These are phyloP conservation scores for Coemansia sp. DNA, from an alignment of 192 early-diverging fungal genomes.

Conservation along the genomic window DNA sequence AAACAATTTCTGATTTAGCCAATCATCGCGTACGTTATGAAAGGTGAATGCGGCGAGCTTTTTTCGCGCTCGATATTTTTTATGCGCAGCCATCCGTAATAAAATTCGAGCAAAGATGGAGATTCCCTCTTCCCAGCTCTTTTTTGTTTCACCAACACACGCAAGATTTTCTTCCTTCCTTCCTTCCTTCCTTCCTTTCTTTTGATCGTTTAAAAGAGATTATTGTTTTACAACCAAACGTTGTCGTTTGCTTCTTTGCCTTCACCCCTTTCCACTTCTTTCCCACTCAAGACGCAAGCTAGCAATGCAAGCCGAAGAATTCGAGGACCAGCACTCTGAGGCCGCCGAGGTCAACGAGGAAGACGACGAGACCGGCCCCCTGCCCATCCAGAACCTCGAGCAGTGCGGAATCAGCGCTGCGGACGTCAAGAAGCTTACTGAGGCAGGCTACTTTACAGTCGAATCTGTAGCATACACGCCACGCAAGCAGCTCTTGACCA, in stretches of 20 bases:
- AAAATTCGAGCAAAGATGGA: slow-evolving; percentile 4
- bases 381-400: slow-evolving; percentile 62
- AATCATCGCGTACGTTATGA: neutral
- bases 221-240: neutral
- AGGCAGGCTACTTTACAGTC: slow-evolving; percentile 89
- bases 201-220: neutral
- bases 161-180: neutral
- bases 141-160: neutral
- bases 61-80: slow-evolving; percentile 1
- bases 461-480: slow-evolving; percentile 93
- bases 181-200: neutral
- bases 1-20: neutral
- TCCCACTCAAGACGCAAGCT: neutral
- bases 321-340: slow-evolving; percentile 53
- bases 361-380: slow-evolving; percentile 56
- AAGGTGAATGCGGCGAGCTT: neutral
- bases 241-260: slow-evolving; percentile 5
- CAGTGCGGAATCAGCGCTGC: slow-evolving; percentile 67
- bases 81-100: slow-evolving; percentile 21
- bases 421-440: slow-evolving; percentile 84
- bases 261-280: neutral
- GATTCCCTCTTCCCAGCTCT: slow-evolving; percentile 13
- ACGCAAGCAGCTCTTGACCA: slow-evolving; percentile 77
- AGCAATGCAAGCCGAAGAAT: slow-evolving; percentile 52
- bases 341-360: slow-evolving; percentile 57